Evolutionary conservation across 2,329 filamentous ascomycete genomes (phyloP).

Genomic region (Podosphaera fusca): DNA sequence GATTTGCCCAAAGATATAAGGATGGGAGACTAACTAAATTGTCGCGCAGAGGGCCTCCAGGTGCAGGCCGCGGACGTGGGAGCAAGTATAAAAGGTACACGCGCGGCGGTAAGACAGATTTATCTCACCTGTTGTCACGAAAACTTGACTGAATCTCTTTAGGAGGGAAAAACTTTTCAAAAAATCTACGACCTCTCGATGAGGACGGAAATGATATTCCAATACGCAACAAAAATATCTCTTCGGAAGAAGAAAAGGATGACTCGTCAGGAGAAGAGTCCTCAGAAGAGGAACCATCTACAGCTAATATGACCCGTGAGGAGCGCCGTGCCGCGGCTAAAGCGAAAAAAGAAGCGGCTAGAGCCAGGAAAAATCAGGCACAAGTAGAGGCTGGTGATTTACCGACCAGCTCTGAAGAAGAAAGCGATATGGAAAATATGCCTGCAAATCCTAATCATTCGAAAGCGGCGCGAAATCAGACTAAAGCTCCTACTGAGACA

Average conservation of each 20-base stretch:
- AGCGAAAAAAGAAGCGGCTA: slow-evolving; percentile 74
- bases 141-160: slow-evolving; percentile 4
- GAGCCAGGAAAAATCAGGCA: slow-evolving; percentile 48
- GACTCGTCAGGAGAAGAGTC: slow-evolving; percentile 26
- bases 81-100: slow-evolving; percentile 91
- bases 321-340: slow-evolving; percentile 73
- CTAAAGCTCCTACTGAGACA: slow-evolving; percentile 16
- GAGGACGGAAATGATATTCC: slow-evolving; percentile 70
- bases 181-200: slow-evolving; percentile 70
- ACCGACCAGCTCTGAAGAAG: slow-evolving; percentile 43
- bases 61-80: slow-evolving; percentile 39
- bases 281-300: slow-evolving; percentile 25
- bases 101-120: slow-evolving; percentile 46
- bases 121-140: not conserved
- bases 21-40: slow-evolving; percentile 2
- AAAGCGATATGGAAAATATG: slow-evolving; percentile 29
- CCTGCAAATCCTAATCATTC: slow-evolving; percentile 86
- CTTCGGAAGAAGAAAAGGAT: slow-evolving; percentile 27
- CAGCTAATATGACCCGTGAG: slow-evolving; percentile 48
- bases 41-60: slow-evolving; percentile 14
- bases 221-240: slow-evolving; percentile 41
- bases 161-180: slow-evolving; percentile 93
- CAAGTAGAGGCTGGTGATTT: slow-evolving; percentile 66
- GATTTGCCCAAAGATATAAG: not conserved
- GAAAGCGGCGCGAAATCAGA: slow-evolving; percentile 42